These are phyloP conservation scores for Thalassiosira livingstoniorum DNA, from an alignment of 352 stramenopile species.

Conservation along the genomic window DNA sequence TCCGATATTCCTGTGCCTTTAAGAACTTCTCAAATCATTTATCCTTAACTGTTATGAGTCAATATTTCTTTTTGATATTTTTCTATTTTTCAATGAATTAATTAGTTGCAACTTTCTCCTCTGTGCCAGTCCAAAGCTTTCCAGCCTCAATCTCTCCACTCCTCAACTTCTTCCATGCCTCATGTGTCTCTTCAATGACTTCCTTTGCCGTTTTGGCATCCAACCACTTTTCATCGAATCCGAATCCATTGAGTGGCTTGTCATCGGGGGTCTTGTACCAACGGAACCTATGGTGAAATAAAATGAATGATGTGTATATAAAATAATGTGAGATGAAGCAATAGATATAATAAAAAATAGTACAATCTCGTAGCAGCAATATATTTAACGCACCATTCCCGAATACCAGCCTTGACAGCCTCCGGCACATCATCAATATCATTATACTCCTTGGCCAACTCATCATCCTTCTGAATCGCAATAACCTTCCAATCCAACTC, in stretches of 20 bases:
- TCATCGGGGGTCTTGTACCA: conserved; percentile 99
- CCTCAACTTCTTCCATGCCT: conserved; percentile 87
- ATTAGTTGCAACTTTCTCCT: conserved; percentile 20
- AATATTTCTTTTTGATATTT: too few species aligned
- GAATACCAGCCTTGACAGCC: conserved; percentile 92
- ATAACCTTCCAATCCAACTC: conserved; percentile 99
- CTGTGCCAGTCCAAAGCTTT: conserved; percentile 56
- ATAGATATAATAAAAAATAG: too few species aligned
- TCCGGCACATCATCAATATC: conserved; percentile 95
- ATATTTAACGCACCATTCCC: too few species aligned
- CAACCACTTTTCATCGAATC: conserved; percentile 94
- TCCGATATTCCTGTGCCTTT: too few species aligned
- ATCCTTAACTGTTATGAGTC: too few species aligned
- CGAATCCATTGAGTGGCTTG: conserved; percentile 98
- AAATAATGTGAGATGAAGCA: too few species aligned
- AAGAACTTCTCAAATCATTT: too few species aligned
- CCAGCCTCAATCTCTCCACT: conserved; percentile 76
- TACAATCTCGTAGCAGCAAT: too few species aligned
- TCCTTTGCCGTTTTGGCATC: conserved; percentile 77
- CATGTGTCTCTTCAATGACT: conserved; percentile 89
- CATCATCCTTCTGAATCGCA: conserved; percentile 95
- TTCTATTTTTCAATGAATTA: background rate
- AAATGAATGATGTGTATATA: too few species aligned
- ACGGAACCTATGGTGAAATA: too few species aligned
- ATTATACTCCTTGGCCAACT: conserved; percentile 93